Conservation (phyloP, 768 basidiomycete species). For the Boletus subcaerulescens region DNA sequence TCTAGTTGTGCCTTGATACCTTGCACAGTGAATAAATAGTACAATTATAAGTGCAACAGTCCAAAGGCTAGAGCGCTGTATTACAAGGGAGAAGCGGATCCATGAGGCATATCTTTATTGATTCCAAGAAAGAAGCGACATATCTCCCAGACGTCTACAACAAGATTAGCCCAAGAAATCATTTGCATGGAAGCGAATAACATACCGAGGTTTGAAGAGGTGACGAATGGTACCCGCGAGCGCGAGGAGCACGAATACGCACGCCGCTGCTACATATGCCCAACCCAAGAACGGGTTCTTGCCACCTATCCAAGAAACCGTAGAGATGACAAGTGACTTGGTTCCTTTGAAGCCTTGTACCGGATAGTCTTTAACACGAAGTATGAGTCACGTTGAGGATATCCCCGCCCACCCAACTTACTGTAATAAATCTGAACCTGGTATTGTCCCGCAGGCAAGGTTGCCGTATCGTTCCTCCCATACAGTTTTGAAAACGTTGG, state of each 20-base stretch:
- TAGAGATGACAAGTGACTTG: constrained; percentile 95
- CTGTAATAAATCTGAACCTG: constrained; percentile 76
- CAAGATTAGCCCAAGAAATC: neutral
- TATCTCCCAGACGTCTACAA: constrained; percentile 76
- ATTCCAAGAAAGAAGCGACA: constrained; percentile 86
- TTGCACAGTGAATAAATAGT: constrained; percentile 14
- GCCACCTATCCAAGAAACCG: constrained; percentile 97
- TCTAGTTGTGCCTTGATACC: neutral
- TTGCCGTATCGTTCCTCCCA: constrained; percentile 81
- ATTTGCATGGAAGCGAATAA: constrained; percentile 1
- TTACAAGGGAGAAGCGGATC: constrained; percentile 22
- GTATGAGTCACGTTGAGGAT: constrained; percentile 2
- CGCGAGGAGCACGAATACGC: constrained; percentile 84
- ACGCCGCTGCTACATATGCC: constrained; percentile 91
- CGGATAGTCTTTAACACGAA: constrained; percentile 73
- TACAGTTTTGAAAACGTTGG: constrained; percentile 97
- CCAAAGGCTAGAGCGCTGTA: constrained; percentile 9
- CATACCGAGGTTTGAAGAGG: constrained; percentile 85
- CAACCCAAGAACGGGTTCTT: constrained; percentile 98
- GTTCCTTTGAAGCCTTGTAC: constrained; percentile 89
- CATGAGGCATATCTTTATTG: constrained; percentile 33
- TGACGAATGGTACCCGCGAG: constrained; percentile 88
- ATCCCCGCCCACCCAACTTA: constrained; percentile 29
- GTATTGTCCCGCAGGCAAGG: constrained; percentile 72
- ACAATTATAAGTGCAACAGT: constrained; percentile 21